Evolutionary conservation across 1,284 basidiomycete genomes (phyloP).

Genomic region (Violaceomyces palustris): DNA sequence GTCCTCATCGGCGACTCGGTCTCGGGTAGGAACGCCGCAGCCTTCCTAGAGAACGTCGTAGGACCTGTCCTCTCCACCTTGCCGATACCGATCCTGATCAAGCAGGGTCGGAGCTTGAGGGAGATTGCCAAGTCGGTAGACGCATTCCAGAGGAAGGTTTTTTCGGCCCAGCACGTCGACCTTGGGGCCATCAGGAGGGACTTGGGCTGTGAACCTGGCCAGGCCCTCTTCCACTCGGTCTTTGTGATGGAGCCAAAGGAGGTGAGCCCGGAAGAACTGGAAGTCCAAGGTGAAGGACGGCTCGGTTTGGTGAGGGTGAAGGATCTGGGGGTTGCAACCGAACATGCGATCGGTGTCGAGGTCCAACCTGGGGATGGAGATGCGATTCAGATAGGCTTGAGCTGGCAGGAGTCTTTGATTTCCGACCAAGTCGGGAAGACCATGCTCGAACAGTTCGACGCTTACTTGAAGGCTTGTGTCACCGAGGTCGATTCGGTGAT

Average conservation of each 20-base stretch:
- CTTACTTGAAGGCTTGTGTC: no score
- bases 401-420: slow-evolving; percentile 19
- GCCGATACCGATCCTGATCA: slow-evolving; percentile 36
- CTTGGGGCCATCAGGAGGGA: slow-evolving; percentile 37
- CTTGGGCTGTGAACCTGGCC: slow-evolving; percentile 31
- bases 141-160: slow-evolving; percentile 24
- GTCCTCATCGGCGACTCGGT: slow-evolving; percentile 48
- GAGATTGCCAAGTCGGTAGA: slow-evolving; percentile 23
- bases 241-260: slow-evolving; percentile 47
- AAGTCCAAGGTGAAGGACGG: no score
- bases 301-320: no score
- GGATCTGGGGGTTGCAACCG: slow-evolving; percentile 41
- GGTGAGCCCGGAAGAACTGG: slow-evolving; percentile 6
- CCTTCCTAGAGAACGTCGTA: slow-evolving; percentile 28
- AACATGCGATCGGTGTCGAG: slow-evolving; percentile 46
- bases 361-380: slow-evolving; percentile 24
- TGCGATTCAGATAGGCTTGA: slow-evolving; percentile 24
- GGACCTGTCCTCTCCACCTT: slow-evolving; percentile 48
- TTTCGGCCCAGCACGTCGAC: slow-evolving; percentile 29
- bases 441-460: slow-evolving; percentile 34
- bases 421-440: slow-evolving; percentile 17
- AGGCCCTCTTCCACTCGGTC: slow-evolving; percentile 45
- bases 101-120: slow-evolving; percentile 5
- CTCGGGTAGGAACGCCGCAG: slow-evolving; percentile 27
- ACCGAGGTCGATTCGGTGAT: no score